Base-by-base conservation (phyloP, 805 yeast species). In the Candida adriatica region DNA sequence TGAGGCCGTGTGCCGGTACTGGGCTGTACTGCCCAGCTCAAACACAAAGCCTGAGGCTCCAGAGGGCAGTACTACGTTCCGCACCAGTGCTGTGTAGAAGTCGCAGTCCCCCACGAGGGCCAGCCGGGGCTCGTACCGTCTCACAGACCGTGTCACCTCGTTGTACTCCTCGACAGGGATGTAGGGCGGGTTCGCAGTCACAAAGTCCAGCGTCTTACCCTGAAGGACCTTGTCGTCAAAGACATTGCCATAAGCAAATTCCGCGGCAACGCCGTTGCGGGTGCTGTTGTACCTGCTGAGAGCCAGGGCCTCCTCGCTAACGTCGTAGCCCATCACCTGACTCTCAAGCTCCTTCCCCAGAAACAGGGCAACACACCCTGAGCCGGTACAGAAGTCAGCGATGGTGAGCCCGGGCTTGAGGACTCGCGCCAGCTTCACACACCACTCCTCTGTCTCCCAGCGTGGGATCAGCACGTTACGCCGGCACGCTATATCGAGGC, bases 401-500 rank as follows among this genome's bases (percentile, higher is more conserved):
- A 77, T 55, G 2, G 35, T 45, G 15, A 50, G 16, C 3, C 16
- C 30, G 6, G 22, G 8, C 1, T 48, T 30, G 6, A 38, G 18
- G 7, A 39, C 38, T 0, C 15, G 13, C 10, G 61, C 55, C 14
- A 81, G 50, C 33, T 64, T 65, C 18, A 59, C 21, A 8, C 70
- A 62, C 96, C 96, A 90, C 48, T 86, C 95, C 53, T 90, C 97
- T 0, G 98, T 90, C 51, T 90, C 98, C 81, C 90, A 78, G 30
- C 98, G 59, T 0, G 98, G 97, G 17, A 90, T 88, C 38, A 90
- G 59, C 2, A 86, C 96, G 0, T 75, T 75, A 2, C 60, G 61
- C 18, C 55, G 46, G 46, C 95, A 84, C 16, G 46, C 35, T 4
- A 90, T 66, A 9, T 70, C 73, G 29, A 90, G 50, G 1, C 53